phyloP scores from a whole-genome alignment of 176 grass and related monocot species.

The Phyllostachys edulis region DNA sequence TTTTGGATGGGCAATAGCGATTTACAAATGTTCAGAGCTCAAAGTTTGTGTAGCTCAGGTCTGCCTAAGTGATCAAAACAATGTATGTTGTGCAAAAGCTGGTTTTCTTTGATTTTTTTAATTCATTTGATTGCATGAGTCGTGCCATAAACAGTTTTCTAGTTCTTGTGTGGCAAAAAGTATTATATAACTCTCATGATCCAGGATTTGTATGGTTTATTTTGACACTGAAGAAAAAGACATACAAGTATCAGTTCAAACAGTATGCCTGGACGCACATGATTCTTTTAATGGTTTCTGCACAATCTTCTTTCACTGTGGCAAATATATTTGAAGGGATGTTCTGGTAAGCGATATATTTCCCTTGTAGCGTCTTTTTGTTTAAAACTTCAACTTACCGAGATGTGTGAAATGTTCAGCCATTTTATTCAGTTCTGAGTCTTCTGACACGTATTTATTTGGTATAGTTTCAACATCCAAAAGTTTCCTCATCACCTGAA shows the following conservation, averaged over 20 bases:
- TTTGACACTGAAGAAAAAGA: slow-evolving; percentile 97
- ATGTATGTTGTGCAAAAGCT: background rate
- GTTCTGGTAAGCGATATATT: slow-evolving; percentile 68
- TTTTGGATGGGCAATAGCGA: background rate
- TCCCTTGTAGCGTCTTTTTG: background rate
- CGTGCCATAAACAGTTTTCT: slow-evolving; percentile 11
- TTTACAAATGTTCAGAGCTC: slow-evolving; percentile 26
- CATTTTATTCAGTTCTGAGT: background rate
- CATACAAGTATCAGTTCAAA: slow-evolving; percentile 99
- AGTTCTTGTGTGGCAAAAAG: background rate
- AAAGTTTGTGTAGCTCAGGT: background rate
- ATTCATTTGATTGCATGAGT: slow-evolving; percentile 19
- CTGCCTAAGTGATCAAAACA: slow-evolving; percentile 7
- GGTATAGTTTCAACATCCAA: background rate
- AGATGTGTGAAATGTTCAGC: background rate
- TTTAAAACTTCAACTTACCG: background rate
- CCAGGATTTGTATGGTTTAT: slow-evolving; percentile 99
- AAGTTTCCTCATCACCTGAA: background rate
- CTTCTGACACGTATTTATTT: slow-evolving; percentile 15
- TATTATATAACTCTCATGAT: slow-evolving; percentile 32
- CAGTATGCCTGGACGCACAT: slow-evolving; percentile 99
- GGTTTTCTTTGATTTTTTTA: background rate
- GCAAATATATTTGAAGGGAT: slow-evolving; percentile 99
- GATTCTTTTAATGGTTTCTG: slow-evolving; percentile 95
- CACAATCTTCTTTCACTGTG: slow-evolving; percentile 93